Evolutionary conservation across 2,329 filamentous ascomycete species (phyloP), one percentile per base, ranked within the genome.

Genomic region (Fusarium stilboides): DNA sequence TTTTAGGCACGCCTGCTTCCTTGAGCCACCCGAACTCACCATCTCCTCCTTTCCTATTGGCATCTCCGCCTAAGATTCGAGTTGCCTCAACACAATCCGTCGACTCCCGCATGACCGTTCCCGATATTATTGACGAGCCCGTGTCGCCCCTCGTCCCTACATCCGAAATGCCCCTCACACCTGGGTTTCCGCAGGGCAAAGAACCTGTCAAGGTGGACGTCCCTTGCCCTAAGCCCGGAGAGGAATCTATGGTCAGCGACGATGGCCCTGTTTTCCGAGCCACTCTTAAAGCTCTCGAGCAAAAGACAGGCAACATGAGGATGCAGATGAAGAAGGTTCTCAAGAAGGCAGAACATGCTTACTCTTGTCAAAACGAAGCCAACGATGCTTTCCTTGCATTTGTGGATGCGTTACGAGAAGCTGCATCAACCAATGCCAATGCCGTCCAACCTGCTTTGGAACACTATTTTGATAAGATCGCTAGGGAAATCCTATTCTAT

Each of bases 391-490:
- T 97, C 71, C 82, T 88, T 17, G 89, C 88, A 5, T 97, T 99
- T 74, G 91, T 97, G 77, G 92, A 95, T 15, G 91, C 95, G 6
- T 83, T 99, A 33, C 89, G 91, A 66, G 96, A 98, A 76, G 93
- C 94, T 1, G 94, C 94, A 2, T 89, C 89, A 1, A 97, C 94
- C 14, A 98, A 98, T 77, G 92, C 94, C 49, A 97, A 97, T 75
- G 96, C 95, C 1, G 94, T 99, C n/a, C 94, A 97, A 76, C 97
- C 96, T 17, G 96, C 95, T 6, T 87, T 99, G 62, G 96, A 99
- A 67, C 94, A 99, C 79, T 99, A 99, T 78, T 99, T 98, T 75
- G 94, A 98, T 80, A 97, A 94, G 75, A 98, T 97, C 71, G 94
- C 95, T 5, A 90, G 91, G 65, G 94, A 98, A 77, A 98, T 99